A percentile compares a stretch with the other conserved stretches of the same genome.
Conservation (phyloP, 1,139 yeast species). For the Tardiomyces depauwii region DNA sequence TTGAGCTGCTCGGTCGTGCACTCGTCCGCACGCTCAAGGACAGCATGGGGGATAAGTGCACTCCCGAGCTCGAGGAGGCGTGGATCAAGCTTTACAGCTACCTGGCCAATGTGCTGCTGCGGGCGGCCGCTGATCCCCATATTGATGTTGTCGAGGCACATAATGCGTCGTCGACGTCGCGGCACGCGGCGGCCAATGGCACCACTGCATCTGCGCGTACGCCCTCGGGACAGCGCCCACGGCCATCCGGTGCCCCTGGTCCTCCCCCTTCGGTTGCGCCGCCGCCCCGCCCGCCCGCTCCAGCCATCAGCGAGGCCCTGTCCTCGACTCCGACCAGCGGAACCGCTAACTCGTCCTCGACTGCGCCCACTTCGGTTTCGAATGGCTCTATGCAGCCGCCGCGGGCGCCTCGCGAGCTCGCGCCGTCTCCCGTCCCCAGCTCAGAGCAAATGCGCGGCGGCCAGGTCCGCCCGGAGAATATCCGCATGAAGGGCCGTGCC, state of each 20-base stretch:
- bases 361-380: background rate
- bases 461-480: background rate
- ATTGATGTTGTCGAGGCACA: background rate
- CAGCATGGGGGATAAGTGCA: slow-evolving; percentile 41
- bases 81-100: slow-evolving; percentile 54
- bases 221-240: too few relatives aligned
- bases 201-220: too few relatives aligned
- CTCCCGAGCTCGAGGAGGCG: slow-evolving; percentile 42
- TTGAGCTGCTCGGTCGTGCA: slow-evolving; percentile 73
- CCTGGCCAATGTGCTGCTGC: slow-evolving; percentile 54
- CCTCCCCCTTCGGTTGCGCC: background rate
- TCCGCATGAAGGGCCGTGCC: background rate
- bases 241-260: background rate
- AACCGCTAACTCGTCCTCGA: too few relatives aligned
- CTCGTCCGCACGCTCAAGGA: slow-evolving; percentile 63
- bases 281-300: too few relatives aligned
- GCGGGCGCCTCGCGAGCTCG: background rate
- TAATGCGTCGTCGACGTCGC: slow-evolving; percentile 7
- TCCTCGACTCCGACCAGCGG: too few relatives aligned
- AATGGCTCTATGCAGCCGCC: background rate
- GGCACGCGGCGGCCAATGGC: slow-evolving; percentile 8
- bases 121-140: slow-evolving; percentile 53
- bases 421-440: slow-evolving; percentile 1
- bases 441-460: background rate
- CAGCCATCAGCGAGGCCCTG: too few relatives aligned